Evolutionary conservation across 23 red algal genomes (phyloP).

Genomic region (Rhodosorus marinus): DNA sequence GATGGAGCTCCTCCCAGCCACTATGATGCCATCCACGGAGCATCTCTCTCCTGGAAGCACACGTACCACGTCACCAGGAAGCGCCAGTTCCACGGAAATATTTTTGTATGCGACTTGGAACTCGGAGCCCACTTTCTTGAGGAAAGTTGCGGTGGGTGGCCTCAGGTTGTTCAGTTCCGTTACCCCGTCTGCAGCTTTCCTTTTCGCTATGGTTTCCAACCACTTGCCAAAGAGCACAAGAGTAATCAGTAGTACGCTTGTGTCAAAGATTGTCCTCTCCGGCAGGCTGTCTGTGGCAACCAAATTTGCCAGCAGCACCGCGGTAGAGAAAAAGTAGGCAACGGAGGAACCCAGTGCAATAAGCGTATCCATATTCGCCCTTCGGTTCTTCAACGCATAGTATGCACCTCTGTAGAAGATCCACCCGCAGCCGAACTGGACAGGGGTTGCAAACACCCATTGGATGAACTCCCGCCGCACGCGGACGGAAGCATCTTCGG

Average conservation of each 20-base stretch:
- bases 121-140: slow-evolving; percentile 7
- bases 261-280: slow-evolving; percentile 24
- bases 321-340: slow-evolving; percentile 59
- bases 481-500: too few species aligned
- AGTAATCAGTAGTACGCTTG: slow-evolving; percentile 72
- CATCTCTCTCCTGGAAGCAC: slow-evolving; percentile 55
- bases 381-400: slow-evolving; percentile 46
- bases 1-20: slow-evolving; percentile 30
- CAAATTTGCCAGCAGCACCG: slow-evolving; percentile 29
- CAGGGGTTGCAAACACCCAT: slow-evolving; percentile 54
- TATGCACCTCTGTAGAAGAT: slow-evolving; percentile 85
- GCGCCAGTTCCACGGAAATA: slow-evolving; percentile 32
- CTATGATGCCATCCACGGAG: slow-evolving; percentile 60
- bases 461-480: too few species aligned
- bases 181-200: slow-evolving; percentile 43
- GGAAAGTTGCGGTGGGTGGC: slow-evolving; percentile 23
- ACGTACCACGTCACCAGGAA: slow-evolving; percentile 46
- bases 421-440: slow-evolving; percentile 61
- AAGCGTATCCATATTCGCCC: slow-evolving; percentile 91
- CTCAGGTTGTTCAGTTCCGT: slow-evolving; percentile 22
- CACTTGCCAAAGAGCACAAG: slow-evolving; percentile 76
- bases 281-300: slow-evolving; percentile 1
- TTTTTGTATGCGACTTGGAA: slow-evolving; percentile 15
- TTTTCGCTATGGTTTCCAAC: slow-evolving; percentile 77
- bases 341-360: slow-evolving; percentile 71